Evolutionary conservation across 805 yeast species (phyloP), one percentile per base, ranked within the genome.

Genomic region (Kodamaea lidongshanica): DNA sequence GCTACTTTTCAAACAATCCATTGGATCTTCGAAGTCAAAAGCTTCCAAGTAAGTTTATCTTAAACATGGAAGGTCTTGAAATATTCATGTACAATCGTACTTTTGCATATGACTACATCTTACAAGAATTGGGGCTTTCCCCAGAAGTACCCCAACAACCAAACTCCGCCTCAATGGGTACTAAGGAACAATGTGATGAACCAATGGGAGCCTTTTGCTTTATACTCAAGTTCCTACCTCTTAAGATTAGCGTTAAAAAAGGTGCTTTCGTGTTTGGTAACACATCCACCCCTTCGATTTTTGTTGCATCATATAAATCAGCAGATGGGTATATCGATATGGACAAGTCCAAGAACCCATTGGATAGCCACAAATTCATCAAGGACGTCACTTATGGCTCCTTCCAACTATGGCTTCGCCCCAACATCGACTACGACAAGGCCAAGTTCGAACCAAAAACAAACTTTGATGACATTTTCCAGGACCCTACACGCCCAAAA

Each of bases 251-350:
- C 6, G 61, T 84, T 8, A 70, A 63, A 25, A 79, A 73, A 33
- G 86, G 89, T 1, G 79, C 95, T 0, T 28, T 85, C 16, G 80
- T 85, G 1, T 46, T 86, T 12, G 98, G 98, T 6, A 89, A 88
- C 52, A 65, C 69, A 36, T 68, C 74, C 10, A 86, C 96, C 0
- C 79, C 92, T 1, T 74, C 88, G 1, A 56, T 92, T 7, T 39
- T 82, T 25, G 76, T 86, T 3, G 61, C 70, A 4, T 77, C 86
- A 6, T 79, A 68, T 44, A 62, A 69, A 4, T 49, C 63, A 1
- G 75, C 75, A 1, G 56, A 56, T 9, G 87, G 86, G 0, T 33
- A 63, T 0, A 35, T 79, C 2, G 96, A 88, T 52, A 61, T 72
- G 7, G 52, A 64, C 3, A 56, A 56, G 9, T 53, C 77, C 0